phyloP scores from a whole-genome alignment of 2,329 filamentous ascomycete species.

The Pseudonectria buxi region DNA sequence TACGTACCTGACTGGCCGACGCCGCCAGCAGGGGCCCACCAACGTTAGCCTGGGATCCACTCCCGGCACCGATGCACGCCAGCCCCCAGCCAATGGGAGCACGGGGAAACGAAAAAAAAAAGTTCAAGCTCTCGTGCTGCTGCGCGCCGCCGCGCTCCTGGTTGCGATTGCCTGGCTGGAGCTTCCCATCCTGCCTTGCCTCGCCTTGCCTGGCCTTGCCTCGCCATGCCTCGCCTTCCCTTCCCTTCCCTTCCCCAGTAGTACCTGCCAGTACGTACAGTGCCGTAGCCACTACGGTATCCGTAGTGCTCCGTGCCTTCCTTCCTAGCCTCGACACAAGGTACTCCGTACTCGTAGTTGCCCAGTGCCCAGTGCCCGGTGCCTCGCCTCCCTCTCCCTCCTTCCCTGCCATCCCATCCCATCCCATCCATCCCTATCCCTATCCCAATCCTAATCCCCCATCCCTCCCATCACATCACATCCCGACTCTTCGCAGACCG shows the following conservation, averaged over 20 bases:
- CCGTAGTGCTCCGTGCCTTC: slow-evolving; percentile 2
- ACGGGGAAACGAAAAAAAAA: slow-evolving; percentile 29
- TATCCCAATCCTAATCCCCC: slow-evolving; percentile 4
- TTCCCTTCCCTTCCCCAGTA: slow-evolving; percentile 3
- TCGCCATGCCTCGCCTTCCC: background rate
- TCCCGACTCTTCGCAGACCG: background rate
- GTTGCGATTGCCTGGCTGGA: slow-evolving; percentile 9
- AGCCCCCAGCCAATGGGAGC: slow-evolving; percentile 27
- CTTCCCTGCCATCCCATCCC: slow-evolving; percentile 1
- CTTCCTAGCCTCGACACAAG: too few species aligned
- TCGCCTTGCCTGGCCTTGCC: slow-evolving; percentile 8
- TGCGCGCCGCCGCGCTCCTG: slow-evolving; percentile 21
- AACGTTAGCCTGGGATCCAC: slow-evolving; percentile 27
- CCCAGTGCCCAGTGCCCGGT: too few species aligned
- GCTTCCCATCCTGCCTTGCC: slow-evolving; percentile 10
- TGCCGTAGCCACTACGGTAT: too few species aligned
- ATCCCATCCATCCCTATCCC: background rate
- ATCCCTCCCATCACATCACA: background rate
- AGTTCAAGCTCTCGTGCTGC: slow-evolving; percentile 31
- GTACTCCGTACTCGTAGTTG: too few species aligned
- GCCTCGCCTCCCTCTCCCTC: too few species aligned
- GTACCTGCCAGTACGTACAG: too few species aligned
- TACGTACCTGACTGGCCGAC: too few species aligned
- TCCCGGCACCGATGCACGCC: slow-evolving; percentile 28
- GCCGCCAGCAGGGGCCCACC: slow-evolving; percentile 18